Base-by-base conservation (phyloP, 176 grass and related monocot species). In the Eragrostis nindensis region DNA sequence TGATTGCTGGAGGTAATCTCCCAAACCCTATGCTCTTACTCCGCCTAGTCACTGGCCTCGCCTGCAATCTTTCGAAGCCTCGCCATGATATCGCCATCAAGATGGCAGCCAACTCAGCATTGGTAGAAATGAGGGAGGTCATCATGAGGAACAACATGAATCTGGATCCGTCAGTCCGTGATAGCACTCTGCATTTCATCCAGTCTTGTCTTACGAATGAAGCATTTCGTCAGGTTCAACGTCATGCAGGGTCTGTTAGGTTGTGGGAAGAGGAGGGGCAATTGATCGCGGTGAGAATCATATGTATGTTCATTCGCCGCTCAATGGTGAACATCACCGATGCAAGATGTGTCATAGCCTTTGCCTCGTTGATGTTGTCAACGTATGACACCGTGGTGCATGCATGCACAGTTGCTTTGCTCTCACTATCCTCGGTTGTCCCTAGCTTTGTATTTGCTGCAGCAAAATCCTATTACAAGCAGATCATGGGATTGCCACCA, bases 141-240 rank as follows among this genome's bases (percentile, higher is more conserved):
- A 24, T 64, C 13, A 18, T 0, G 1, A 27, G 8, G 0, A 60
- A 32, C 14, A 12, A 47, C 42, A 62, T 26, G 7, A 13, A 0
- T 1, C 73, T 82, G 68, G 80, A 73, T 24, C 27, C 13, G 1
- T 73, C 32, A 48, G 21, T 14, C 16, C 0, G 44, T 0, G 0
- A 16, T 14, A 36, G 17, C 30, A 27, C 69, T 47, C 68, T 73
- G 43, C 15, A 64, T 63, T 27, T 55, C 21, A 82, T 82, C 57
- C 2, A 17, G 9, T 19, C 14, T 26, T 73, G 56, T 73, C 73
- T 46, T 46, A 26, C 21, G 43, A 56, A 73, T 24, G 29, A 50
- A 11, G 27, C 1, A 1, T 18, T 82, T 5, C 43, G 26, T 14
- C 32, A 11, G 30, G 39, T 82, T 73, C 70, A 62, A 10, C 43